Evolutionary conservation across 2,329 filamentous ascomycete genomes (phyloP).

Genomic region (Penicillium sp.): DNA sequence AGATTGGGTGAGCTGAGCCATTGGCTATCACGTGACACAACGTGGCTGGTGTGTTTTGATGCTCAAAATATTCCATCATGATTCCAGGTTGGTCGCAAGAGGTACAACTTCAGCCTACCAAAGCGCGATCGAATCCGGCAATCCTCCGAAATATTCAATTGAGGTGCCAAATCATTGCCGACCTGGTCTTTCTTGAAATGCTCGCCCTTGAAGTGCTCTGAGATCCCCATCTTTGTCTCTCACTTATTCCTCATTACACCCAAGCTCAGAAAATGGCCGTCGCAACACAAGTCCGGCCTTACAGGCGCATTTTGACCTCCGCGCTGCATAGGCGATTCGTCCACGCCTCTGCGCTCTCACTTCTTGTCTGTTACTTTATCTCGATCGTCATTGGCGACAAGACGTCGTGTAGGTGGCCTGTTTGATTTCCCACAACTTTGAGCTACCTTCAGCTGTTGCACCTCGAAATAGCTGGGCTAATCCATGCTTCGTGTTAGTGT

Average conservation of each 20-base stretch:
- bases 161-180: background rate
- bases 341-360: constrained; percentile 63
- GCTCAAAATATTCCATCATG: constrained; percentile 24
- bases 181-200: constrained; percentile 10
- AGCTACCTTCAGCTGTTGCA: background rate
- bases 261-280: constrained; percentile 33
- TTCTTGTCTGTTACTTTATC: constrained; percentile 66
- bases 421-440: background rate
- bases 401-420: constrained; percentile 56
- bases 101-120: constrained; percentile 8
- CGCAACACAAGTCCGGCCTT: constrained; percentile 43
- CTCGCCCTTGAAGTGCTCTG: constrained; percentile 20
- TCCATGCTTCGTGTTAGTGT: constrained; percentile 43
- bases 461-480: background rate
- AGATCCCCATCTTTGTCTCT: constrained; percentile 14
- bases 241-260: constrained; percentile 21
- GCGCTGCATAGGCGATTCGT: constrained; percentile 82
- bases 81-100: constrained; percentile 8
- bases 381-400: constrained; percentile 65
- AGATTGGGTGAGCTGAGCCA: background rate
- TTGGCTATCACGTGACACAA: constrained; percentile 22
- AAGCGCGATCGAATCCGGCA: constrained; percentile 5
- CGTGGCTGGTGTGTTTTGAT: constrained; percentile 33
- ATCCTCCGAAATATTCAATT: constrained; percentile 2
- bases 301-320: constrained; percentile 87